These are phyloP conservation scores for Balansia obtecta DNA, from an alignment of 2,329 filamentous ascomycete species.

Conservation along the genomic window DNA sequence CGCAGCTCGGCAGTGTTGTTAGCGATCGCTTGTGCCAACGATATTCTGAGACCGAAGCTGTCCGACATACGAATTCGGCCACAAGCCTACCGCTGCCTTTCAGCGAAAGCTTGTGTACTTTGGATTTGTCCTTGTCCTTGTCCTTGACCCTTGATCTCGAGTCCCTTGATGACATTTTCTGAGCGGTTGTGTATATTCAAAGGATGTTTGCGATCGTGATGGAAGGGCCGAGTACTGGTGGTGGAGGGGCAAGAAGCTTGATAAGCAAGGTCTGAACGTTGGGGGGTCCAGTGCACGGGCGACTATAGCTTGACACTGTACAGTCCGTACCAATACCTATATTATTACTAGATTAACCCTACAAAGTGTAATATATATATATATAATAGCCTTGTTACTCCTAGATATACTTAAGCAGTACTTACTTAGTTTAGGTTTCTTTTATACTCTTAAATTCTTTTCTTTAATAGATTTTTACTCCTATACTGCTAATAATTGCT, in stretches of 20 bases:
- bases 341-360: too few relatives aligned
- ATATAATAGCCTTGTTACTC: too few relatives aligned
- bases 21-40: background rate
- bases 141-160: slow-evolving; percentile 13
- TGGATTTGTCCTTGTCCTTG: slow-evolving; percentile 58
- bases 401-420: too few relatives aligned
- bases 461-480: too few relatives aligned
- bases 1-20: background rate
- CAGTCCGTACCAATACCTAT: too few relatives aligned
- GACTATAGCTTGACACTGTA: too few relatives aligned
- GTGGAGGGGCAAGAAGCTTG: background rate
- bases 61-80: slow-evolving; percentile 65
- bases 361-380: too few relatives aligned
- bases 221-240: background rate
- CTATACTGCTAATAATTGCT: too few relatives aligned
- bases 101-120: slow-evolving; percentile 87
- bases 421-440: too few relatives aligned
- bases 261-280: background rate
- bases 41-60: background rate
- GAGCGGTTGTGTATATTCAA: background rate
- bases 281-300: background rate
- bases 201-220: background rate
- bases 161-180: slow-evolving; percentile 20
- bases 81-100: slow-evolving; percentile 79
- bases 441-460: too few relatives aligned